phyloP scores from a whole-genome alignment of 441 rosid genomes.

The Melianthus villosus region DNA sequence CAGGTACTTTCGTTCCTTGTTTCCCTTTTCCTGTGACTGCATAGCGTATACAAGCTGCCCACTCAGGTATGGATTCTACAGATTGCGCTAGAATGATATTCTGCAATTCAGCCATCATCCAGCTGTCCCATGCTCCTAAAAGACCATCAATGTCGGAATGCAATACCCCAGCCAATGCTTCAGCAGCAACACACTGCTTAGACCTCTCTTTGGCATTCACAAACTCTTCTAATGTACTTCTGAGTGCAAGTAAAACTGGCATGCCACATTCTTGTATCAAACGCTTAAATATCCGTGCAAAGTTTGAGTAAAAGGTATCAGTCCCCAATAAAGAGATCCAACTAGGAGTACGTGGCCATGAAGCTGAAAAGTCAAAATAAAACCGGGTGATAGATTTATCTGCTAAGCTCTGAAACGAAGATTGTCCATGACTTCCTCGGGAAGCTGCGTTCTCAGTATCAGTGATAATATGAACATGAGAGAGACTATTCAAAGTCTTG shows the following conservation, averaged over 20 bases:
- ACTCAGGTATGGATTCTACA: slow-evolving; percentile 91
- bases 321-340: slow-evolving; percentile 91
- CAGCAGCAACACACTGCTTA: slow-evolving; percentile 98
- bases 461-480: slow-evolving; percentile 81
- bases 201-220: slow-evolving; percentile 85
- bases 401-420: slow-evolving; percentile 81
- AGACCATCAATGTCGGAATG: slow-evolving; percentile 91
- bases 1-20: slow-evolving; percentile 66
- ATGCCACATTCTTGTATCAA: slow-evolving; percentile 91
- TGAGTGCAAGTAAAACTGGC: slow-evolving; percentile 60
- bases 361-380: slow-evolving; percentile 89
- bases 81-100: slow-evolving; percentile 71
- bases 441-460: slow-evolving; percentile 66
- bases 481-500: slow-evolving; percentile 84
- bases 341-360: slow-evolving; percentile 99
- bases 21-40: slow-evolving; percentile 99
- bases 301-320: slow-evolving; percentile 82
- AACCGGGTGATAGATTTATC: slow-evolving; percentile 93
- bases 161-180: slow-evolving; percentile 86
- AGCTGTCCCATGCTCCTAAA: slow-evolving; percentile 70
- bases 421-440: slow-evolving; percentile 70
- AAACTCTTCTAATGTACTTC: slow-evolving; percentile 69
- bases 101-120: slow-evolving; percentile 84
- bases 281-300: slow-evolving; percentile 92
- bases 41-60: slow-evolving; percentile 97